phyloP scores from a whole-genome alignment of 192 early-diverging fungal species.

The Spinellus fusiger region DNA sequence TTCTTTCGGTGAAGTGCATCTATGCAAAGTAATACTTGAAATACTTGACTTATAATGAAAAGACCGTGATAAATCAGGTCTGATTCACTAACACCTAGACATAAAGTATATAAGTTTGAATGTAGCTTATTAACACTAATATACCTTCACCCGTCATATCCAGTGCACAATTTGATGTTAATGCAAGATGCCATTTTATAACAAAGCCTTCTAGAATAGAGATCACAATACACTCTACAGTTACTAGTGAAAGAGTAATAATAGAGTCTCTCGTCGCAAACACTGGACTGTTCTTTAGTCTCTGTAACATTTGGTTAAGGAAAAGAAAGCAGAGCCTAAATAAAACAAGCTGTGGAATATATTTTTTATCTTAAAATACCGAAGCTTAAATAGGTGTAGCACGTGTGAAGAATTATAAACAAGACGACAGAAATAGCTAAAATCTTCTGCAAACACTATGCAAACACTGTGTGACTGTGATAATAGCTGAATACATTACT shows the following conservation, averaged over 20 bases:
- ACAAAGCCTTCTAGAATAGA: slow-evolving; percentile 29
- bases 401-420: too few relatives aligned
- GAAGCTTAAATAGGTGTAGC: too few relatives aligned
- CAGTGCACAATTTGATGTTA: slow-evolving; percentile 26
- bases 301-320: too few relatives aligned
- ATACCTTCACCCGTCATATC: slow-evolving; percentile 11
- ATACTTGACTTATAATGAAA: slow-evolving; percentile 34
- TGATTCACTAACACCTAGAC: slow-evolving; percentile 31
- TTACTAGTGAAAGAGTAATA: slow-evolving; percentile 19
- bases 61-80: slow-evolving; percentile 36
- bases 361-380: too few relatives aligned
- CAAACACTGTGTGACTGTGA: too few relatives aligned
- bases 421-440: too few relatives aligned
- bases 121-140: background rate
- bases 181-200: slow-evolving; percentile 16
- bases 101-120: background rate
- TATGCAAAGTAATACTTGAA: slow-evolving; percentile 29
- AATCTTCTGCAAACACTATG: too few relatives aligned
- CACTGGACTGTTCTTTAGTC: slow-evolving; percentile 1
- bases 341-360: too few relatives aligned
- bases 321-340: too few relatives aligned
- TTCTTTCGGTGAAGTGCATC: slow-evolving; percentile 32
- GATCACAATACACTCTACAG: slow-evolving; percentile 21
- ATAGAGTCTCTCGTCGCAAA: slow-evolving; percentile 19
- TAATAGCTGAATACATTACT: too few relatives aligned